Percentiles rank a stretch among this genome's conserved stretches.
Evolutionary conservation across 495 filamentous ascomycete species (phyloP).

Genomic region (Tuber aestivum): DNA sequence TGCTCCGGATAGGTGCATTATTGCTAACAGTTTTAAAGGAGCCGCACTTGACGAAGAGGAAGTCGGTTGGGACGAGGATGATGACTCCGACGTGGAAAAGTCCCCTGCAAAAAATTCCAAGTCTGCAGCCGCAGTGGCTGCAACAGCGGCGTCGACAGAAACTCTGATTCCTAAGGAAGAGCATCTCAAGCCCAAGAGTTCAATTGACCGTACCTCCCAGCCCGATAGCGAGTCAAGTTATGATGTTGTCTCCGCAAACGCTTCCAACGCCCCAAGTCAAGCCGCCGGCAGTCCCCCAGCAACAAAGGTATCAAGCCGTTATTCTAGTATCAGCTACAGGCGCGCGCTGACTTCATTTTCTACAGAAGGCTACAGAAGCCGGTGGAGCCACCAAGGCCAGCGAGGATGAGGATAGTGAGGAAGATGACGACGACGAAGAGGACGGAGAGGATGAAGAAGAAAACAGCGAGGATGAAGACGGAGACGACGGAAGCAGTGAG

Average conservation of each 20-base stretch:
- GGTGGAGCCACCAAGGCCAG: not conserved
- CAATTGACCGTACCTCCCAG: constrained; percentile 35
- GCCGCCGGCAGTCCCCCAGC: constrained; percentile 29
- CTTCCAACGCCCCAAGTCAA: constrained; percentile 35
- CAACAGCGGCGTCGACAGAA: constrained; percentile 32
- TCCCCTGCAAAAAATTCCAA: constrained; percentile 4
- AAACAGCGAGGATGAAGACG: constrained; percentile 14
- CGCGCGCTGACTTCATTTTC: not conserved
- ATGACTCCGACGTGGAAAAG: constrained; percentile 30
- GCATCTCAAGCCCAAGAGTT: constrained; percentile 28
- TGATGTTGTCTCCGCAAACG: constrained; percentile 40
- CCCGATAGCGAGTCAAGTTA: constrained; percentile 42
- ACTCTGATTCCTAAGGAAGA: constrained; percentile 30
- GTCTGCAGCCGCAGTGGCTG: not conserved
- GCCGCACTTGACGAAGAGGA: constrained; percentile 40
- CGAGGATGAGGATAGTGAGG: constrained; percentile 18
- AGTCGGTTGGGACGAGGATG: constrained; percentile 41
- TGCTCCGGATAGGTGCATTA: constrained; percentile 7
- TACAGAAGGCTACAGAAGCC: constrained; percentile 4
- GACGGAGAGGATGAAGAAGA: constrained; percentile 12
- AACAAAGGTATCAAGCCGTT: constrained; percentile 19
- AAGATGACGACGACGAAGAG: not conserved
- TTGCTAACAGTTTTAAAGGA: constrained; percentile 3
- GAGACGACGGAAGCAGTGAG: constrained; percentile 25
- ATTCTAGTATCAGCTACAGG: not conserved